phyloP scores from a whole-genome alignment of 1,139 yeast genomes.

The Pneumocystis wakefieldiae region DNA sequence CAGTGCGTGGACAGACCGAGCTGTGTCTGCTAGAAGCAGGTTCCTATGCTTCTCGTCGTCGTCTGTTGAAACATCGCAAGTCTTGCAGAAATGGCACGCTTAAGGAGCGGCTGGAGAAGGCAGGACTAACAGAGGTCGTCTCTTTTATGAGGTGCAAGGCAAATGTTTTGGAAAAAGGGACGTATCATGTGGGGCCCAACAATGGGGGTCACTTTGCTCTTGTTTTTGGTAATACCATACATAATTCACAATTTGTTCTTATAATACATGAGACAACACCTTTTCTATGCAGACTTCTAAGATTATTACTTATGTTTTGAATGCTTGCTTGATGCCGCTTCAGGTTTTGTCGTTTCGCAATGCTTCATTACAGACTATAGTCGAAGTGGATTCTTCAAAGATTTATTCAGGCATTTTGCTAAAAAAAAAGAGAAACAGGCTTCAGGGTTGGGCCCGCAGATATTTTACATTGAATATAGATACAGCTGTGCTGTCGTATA shows the following conservation, averaged over 20 bases:
- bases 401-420: slow-evolving; percentile 58
- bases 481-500: slow-evolving; percentile 72
- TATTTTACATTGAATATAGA: slow-evolving; percentile 70
- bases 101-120: slow-evolving; percentile 5
- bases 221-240: not conserved
- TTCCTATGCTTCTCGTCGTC: not conserved
- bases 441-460: slow-evolving; percentile 77
- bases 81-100: not conserved
- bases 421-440: slow-evolving; percentile 64
- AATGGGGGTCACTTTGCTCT: slow-evolving; percentile 33
- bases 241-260: slow-evolving; percentile 32
- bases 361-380: slow-evolving; percentile 5
- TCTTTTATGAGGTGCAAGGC: slow-evolving; percentile 20
- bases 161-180: slow-evolving; percentile 16
- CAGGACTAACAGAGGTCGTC: slow-evolving; percentile 4
- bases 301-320: slow-evolving; percentile 55
- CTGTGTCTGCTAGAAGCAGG: not conserved
- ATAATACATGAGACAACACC: slow-evolving; percentile 83
- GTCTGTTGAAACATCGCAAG: not conserved
- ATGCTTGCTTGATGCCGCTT: slow-evolving; percentile 14
- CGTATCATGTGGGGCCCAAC: slow-evolving; percentile 25
- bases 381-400: slow-evolving; percentile 14
- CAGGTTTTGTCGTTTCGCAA: not conserved
- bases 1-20: not conserved
- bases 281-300: slow-evolving; percentile 76